Base-by-base conservation (phyloP, 2,329 filamentous ascomycete species). In the Golovinomyces cichoracearum region DNA sequence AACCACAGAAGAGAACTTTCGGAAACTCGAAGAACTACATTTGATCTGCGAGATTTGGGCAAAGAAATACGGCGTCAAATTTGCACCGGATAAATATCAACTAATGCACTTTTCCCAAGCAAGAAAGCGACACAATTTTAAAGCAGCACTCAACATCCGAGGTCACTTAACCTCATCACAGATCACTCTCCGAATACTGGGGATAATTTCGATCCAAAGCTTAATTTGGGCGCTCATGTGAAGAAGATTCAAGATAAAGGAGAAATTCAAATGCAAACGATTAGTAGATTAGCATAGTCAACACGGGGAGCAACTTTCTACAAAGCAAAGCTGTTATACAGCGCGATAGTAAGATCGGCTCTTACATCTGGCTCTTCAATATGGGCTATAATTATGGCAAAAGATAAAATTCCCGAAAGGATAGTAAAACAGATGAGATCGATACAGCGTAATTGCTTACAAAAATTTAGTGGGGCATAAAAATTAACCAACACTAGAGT, bases 1-100 rank as follows among this genome's bases (percentile, higher is more conserved):
- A n/a, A n/a, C 42, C 10, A 45, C 42, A 3, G 42, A 45, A 45
- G 42, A 45, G 17, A 45, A 45, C 17, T 45, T 23, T 29, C 42
- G n/a, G 17, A 29, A 6, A 7, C 42, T 29, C n/a, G 13, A 45
- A 29, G n/a, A 19, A 1, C 23, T 29, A 5, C 42, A 45, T 27
- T 6, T 10, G 13, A 6, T 29, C 7, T 29, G 23, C 13, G 23
- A 45, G 17, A 17, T n/a, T 10, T 45, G 23, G 42, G 23, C 23
- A 1, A 19, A 45, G 2, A n/a, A 31, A 4, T 25, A 45, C 12
- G 42, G 23, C 13, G 23, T 45, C 5, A 27, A 19, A 27, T 45
- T 45, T 45, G 42, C 42, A 3, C 42, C 37, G 9, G 13, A 40
- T 10, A 40, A 40, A 3, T 40, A 40, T 3, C 15, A 40, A 21